phyloP scores from a whole-genome alignment of 1,139 yeast genomes.

The Candida smagusa region DNA sequence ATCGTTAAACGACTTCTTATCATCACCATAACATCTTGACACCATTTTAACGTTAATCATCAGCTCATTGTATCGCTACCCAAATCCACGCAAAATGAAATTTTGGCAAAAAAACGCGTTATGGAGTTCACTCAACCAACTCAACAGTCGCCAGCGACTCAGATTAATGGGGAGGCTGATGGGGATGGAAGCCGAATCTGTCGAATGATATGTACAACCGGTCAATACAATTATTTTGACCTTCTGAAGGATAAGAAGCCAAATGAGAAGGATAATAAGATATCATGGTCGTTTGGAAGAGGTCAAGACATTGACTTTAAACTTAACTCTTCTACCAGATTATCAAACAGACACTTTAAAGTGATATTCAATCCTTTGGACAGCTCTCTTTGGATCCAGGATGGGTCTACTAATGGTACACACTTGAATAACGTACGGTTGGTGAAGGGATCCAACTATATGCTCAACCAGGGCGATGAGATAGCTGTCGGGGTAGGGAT shows the following conservation, averaged over 20 bases:
- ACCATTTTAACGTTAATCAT: no score
- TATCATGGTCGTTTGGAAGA: slow-evolving; percentile 77
- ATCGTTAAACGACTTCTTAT: no score
- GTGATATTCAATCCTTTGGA: slow-evolving; percentile 58
- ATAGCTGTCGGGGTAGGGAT: slow-evolving; percentile 89
- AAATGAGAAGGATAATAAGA: slow-evolving; percentile 25
- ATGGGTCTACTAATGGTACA: slow-evolving; percentile 86
- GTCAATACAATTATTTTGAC: slow-evolving; percentile 51
- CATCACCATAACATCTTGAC: no score
- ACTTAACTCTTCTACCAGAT: slow-evolving; percentile 58
- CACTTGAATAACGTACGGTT: slow-evolving; percentile 71
- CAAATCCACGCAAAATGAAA: background rate
- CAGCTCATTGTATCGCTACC: no score
- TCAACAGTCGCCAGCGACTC: slow-evolving; percentile 47
- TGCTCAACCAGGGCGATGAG: slow-evolving; percentile 88
- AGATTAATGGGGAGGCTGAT: slow-evolving; percentile 21
- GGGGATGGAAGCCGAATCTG: slow-evolving; percentile 33
- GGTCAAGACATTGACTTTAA: slow-evolving; percentile 64
- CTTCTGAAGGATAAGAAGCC: slow-evolving; percentile 26
- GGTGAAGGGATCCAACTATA: slow-evolving; percentile 77
- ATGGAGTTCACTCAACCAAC: slow-evolving; percentile 55
- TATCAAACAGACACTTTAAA: slow-evolving; percentile 76
- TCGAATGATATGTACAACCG: slow-evolving; percentile 65
- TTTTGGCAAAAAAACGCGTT: slow-evolving; percentile 41
- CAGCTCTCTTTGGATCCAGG: slow-evolving; percentile 61